A percentile compares a stretch with the other conserved stretches of the same genome.
phyloP scores from a whole-genome alignment of 139 green algal species.

The Chlamydomonas asymmetrica region DNA sequence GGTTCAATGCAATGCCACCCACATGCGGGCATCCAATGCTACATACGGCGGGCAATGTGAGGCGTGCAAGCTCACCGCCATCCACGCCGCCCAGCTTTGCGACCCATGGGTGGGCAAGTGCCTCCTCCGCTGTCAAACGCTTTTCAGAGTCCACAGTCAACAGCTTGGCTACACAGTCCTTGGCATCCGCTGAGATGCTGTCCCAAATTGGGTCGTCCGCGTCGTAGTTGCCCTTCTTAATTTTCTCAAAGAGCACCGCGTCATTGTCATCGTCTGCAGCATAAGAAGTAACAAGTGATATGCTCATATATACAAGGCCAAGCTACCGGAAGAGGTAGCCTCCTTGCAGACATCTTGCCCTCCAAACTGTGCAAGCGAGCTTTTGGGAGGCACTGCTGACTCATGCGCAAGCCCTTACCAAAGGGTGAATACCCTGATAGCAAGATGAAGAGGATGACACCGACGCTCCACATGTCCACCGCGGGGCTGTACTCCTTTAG shows the following conservation, averaged over 20 bases:
- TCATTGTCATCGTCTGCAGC: constrained; percentile 77
- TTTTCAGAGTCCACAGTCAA: constrained; percentile 67
- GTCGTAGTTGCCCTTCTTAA: constrained; percentile 76
- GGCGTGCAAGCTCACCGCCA: not conserved
- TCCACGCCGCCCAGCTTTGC: not conserved
- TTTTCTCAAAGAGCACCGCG: constrained; percentile 80
- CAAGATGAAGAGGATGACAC: constrained; percentile 77
- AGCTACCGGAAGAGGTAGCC: too few relatives aligned
- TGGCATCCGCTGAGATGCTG: constrained; percentile 64
- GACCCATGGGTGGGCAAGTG: constrained; percentile 77
- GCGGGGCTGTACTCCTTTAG: constrained; percentile 63
- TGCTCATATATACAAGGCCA: too few relatives aligned
- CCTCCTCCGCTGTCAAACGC: constrained; percentile 72
- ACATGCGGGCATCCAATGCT: too few relatives aligned
- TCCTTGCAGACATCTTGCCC: too few relatives aligned
- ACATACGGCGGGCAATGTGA: not conserved
- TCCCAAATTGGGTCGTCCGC: constrained; percentile 82
- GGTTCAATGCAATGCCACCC: too few relatives aligned
- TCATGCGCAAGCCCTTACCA: constrained; percentile 37
- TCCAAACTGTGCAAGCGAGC: too few relatives aligned
- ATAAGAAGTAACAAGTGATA: too few relatives aligned
- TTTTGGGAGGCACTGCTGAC: not conserved
- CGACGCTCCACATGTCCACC: constrained; percentile 83
- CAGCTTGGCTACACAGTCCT: constrained; percentile 71
- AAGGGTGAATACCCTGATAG: constrained; percentile 75